Conservation (phyloP, 306 rosid genomes). For the Glycyrrhiza uralensis region DNA sequence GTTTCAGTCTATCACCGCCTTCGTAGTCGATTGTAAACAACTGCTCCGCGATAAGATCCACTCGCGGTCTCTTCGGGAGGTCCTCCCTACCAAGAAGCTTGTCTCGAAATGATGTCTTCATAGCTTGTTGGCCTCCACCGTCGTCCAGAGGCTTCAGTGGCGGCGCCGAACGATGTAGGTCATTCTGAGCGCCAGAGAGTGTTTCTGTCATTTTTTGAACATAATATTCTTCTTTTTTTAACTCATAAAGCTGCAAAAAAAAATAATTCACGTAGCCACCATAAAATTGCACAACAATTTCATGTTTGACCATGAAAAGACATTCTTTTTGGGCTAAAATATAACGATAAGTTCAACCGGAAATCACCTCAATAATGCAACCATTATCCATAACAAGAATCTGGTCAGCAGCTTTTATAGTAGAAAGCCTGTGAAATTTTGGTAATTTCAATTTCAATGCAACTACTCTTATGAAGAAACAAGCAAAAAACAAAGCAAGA, state of each 20-base stretch:
- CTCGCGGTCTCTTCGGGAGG: too few relatives aligned
- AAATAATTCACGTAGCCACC: not conserved
- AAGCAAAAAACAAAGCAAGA: not conserved
- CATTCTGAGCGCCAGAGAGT: too few relatives aligned
- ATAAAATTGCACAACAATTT: not conserved
- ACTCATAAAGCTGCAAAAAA: not conserved
- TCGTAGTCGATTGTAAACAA: too few relatives aligned
- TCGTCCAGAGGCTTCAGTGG: too few relatives aligned
- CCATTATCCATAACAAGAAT: slow-evolving; percentile 82
- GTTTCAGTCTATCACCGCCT: too few relatives aligned
- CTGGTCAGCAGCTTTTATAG: slow-evolving; percentile 79
- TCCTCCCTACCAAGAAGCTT: too few relatives aligned
- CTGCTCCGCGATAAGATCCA: too few relatives aligned
- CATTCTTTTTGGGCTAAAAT: not conserved
- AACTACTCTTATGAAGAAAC: not conserved
- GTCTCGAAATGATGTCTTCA: too few relatives aligned
- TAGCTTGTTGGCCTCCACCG: too few relatives aligned
- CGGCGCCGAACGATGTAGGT: too few relatives aligned
- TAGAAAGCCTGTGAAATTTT: slow-evolving; percentile 65
- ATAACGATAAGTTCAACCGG: not conserved
- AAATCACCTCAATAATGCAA: slow-evolving; percentile 67
- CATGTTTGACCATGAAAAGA: not conserved
- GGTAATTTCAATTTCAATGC: not conserved
- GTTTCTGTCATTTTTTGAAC: too few relatives aligned
- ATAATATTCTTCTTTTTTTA: not conserved